These are phyloP conservation scores for Drechslerella dactyloides DNA, from an alignment of 2,329 filamentous ascomycete species.

Conservation along the genomic window DNA sequence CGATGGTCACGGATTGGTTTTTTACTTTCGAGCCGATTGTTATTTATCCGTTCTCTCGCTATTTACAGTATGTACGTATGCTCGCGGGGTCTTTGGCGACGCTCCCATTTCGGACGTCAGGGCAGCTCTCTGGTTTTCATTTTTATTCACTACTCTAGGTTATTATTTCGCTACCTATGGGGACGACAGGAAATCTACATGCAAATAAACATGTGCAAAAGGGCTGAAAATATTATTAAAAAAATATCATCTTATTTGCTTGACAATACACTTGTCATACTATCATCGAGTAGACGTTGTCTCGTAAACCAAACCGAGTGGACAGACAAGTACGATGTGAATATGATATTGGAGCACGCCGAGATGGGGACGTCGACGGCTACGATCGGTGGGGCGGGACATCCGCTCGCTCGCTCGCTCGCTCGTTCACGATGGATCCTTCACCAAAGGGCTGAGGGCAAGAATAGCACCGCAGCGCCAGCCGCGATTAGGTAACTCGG, in stretches of 20 bases:
- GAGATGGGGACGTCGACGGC: too few relatives aligned
- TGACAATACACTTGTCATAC: too few relatives aligned
- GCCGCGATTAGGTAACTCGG: too few relatives aligned
- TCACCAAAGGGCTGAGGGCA: too few relatives aligned
- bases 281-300: too few relatives aligned
- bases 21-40: neutral
- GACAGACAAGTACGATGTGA: too few relatives aligned
- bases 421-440: too few relatives aligned
- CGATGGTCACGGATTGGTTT: slow-evolving; percentile 16
- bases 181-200: slow-evolving; percentile 16
- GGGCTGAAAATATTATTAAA: neutral
- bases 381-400: too few relatives aligned
- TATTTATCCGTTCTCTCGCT: slow-evolving; percentile 3
- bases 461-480: too few relatives aligned
- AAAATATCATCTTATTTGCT: neutral
- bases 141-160: slow-evolving; percentile 29
- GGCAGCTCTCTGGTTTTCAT: slow-evolving; percentile 20
- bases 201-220: neutral
- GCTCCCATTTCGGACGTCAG: neutral
- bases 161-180: slow-evolving; percentile 50
- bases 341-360: too few relatives aligned
- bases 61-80: slow-evolving; percentile 39
- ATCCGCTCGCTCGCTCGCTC: too few relatives aligned
- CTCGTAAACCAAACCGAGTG: too few relatives aligned
- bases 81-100: slow-evolving; percentile 23